A percentile compares a stretch with the other conserved stretches of the same genome.
phyloP scores from a whole-genome alignment of 1,284 basidiomycete genomes.

The Fereydounia khargensis region DNA sequence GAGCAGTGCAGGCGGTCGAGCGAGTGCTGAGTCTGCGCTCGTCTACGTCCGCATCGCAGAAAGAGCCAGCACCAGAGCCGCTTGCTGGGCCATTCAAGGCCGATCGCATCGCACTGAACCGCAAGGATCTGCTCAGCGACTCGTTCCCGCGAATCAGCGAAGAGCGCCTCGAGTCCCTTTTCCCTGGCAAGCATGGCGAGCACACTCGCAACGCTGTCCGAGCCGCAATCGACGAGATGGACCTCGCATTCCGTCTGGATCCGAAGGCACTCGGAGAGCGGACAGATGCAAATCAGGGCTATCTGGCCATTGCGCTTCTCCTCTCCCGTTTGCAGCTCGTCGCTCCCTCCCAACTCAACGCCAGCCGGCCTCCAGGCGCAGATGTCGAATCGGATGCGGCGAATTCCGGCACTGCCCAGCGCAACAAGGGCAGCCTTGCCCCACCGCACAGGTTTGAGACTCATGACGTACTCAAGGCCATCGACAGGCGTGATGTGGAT shows the following conservation, averaged over 20 bases:
- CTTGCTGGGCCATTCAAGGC: background rate
- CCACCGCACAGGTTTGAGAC: slow-evolving; percentile 30
- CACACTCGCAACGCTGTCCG: slow-evolving; percentile 10
- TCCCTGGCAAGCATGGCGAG: slow-evolving; percentile 13
- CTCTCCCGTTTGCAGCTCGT: slow-evolving; percentile 15
- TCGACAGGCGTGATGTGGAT: slow-evolving; percentile 50
- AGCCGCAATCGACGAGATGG: slow-evolving; percentile 42
- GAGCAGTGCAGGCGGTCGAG: slow-evolving; percentile 8
- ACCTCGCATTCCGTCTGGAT: slow-evolving; percentile 44
- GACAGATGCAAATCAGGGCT: slow-evolving; percentile 26
- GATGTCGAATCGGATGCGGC: background rate
- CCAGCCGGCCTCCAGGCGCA: background rate
- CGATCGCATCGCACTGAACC: slow-evolving; percentile 5
- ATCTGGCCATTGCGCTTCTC: slow-evolving; percentile 27
- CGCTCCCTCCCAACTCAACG: background rate
- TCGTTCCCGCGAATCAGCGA: slow-evolving; percentile 20
- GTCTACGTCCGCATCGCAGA: slow-evolving; percentile 1
- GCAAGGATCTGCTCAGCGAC: slow-evolving; percentile 7
- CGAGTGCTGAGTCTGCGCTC: slow-evolving; percentile 15
- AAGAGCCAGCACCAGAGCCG: background rate
- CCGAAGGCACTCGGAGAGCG: slow-evolving; percentile 33
- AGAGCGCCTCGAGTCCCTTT: slow-evolving; percentile 14
- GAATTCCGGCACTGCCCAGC: too few relatives aligned
- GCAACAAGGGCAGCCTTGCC: background rate
- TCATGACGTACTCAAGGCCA: slow-evolving; percentile 52